Evolutionary conservation across 768 basidiomycete genomes (phyloP).

Genomic region (Dacryopinax primogenitus): DNA sequence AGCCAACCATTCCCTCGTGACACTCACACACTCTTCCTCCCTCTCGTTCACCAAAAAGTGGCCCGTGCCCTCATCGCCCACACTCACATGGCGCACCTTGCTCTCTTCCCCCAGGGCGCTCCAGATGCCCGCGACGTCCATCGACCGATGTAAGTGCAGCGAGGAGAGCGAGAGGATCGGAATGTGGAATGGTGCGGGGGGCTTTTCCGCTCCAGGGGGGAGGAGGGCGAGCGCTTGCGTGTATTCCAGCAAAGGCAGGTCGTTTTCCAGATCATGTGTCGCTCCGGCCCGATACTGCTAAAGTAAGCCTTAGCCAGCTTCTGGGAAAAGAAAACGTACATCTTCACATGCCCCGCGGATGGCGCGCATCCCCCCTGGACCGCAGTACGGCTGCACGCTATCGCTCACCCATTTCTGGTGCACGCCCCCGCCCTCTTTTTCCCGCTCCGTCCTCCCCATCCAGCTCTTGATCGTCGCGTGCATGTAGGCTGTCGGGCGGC

Average conservation of each 20-base stretch:
- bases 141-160: conserved; percentile 14
- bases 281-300: conserved; percentile 18
- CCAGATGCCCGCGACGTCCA: conserved; percentile 17
- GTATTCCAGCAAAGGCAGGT: conserved; percentile 12
- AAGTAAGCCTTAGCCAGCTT: too few species aligned
- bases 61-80: conserved; percentile 16
- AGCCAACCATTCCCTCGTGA: conserved; percentile 13
- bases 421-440: background rate
- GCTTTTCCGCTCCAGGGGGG: background rate
- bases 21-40: conserved; percentile 14
- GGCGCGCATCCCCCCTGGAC: conserved; percentile 11
- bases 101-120: conserved; percentile 9
- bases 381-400: conserved; percentile 15
- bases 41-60: conserved; percentile 18
- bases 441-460: conserved; percentile 12
- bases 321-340: conserved; percentile 1
- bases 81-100: conserved; percentile 11
- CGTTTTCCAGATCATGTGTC: conserved; percentile 15
- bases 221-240: background rate
- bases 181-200: conserved; percentile 11
- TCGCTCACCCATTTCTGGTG: conserved; percentile 15
- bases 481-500: conserved; percentile 15
- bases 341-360: conserved; percentile 17
- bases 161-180: conserved; percentile 17
- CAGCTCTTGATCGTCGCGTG: conserved; percentile 11